These are phyloP conservation scores for Rhododendron kiyosumense DNA, from an alignment of 148 eudicot species.

Conservation along the genomic window DNA sequence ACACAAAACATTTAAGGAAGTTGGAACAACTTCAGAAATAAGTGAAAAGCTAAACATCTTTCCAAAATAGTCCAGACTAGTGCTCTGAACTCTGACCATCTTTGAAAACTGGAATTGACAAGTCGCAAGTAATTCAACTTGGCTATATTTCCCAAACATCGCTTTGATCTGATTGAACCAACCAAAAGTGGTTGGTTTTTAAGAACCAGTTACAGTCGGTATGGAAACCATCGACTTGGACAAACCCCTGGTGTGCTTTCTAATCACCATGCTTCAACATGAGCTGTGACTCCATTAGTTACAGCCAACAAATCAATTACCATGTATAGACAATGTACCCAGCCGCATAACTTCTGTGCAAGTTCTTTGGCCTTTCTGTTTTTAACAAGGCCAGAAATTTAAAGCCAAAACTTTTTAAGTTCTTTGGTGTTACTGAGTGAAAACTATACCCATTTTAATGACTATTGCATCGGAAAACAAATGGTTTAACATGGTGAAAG, in stretches of 20 bases:
- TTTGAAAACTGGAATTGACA: not conserved
- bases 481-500: not conserved
- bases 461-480: not conserved
- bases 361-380: not conserved
- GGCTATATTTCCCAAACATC: not conserved
- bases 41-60: not conserved
- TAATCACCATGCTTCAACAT: conserved; percentile 2
- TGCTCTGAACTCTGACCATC: conserved; percentile 1
- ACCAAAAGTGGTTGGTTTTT: not conserved
- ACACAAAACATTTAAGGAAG: not conserved
- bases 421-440: not conserved
- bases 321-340: not conserved
- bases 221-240: not conserved
- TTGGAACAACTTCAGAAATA: not conserved
- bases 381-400: not conserved
- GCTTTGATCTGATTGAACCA: not conserved
- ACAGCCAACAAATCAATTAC: not conserved
- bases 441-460: not conserved
- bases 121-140: not conserved
- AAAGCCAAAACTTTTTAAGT: not conserved
- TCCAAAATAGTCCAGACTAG: not conserved
- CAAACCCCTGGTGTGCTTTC: not conserved
- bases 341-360: not conserved
- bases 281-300: not conserved
- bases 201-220: not conserved